Conservation (phyloP, 208 protist species). For the Acanthamoeba culbertsoni region DNA sequence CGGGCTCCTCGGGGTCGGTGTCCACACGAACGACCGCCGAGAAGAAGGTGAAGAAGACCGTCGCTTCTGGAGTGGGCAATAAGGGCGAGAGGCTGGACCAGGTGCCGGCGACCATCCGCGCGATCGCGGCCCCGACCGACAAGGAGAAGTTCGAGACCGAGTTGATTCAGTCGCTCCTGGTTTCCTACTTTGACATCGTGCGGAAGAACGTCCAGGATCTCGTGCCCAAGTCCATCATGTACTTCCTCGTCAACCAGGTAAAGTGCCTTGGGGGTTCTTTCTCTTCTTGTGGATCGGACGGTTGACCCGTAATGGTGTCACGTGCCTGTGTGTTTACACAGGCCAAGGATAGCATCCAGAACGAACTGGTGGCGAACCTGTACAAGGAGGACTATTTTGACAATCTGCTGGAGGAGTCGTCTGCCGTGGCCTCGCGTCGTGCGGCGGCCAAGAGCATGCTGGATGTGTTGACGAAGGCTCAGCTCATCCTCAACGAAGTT, state of each 20-base stretch:
- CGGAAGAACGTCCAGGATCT: constrained; percentile 88
- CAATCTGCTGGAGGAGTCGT: constrained; percentile 92
- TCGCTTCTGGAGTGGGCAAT: neutral
- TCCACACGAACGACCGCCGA: too few relatives aligned
- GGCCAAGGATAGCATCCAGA: constrained; percentile 87
- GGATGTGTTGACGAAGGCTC: constrained; percentile 60
- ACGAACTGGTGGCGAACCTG: constrained; percentile 91
- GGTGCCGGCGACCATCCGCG: constrained; percentile 53
- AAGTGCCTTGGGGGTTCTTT: constrained; percentile 84
- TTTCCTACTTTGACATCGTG: constrained; percentile 85
- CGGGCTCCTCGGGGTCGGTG: neutral
- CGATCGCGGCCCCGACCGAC: neutral
- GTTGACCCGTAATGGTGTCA: neutral
- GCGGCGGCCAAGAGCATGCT: constrained; percentile 79
- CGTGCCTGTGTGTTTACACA: neutral
- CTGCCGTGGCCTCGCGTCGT: constrained; percentile 87
- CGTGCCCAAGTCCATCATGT: constrained; percentile 97
- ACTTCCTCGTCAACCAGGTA: constrained; percentile 94
- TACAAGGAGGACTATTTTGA: constrained; percentile 93
- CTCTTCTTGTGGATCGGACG: neutral
- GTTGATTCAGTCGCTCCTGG: constrained; percentile 77
- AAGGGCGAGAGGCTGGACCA: constrained; percentile 60
- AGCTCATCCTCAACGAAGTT: constrained; percentile 76
- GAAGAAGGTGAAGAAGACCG: neutral
- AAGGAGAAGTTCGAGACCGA: constrained; percentile 79